Evolutionary conservation across 345 rosid species (phyloP).

Genomic region (Pistacia atlantica): DNA sequence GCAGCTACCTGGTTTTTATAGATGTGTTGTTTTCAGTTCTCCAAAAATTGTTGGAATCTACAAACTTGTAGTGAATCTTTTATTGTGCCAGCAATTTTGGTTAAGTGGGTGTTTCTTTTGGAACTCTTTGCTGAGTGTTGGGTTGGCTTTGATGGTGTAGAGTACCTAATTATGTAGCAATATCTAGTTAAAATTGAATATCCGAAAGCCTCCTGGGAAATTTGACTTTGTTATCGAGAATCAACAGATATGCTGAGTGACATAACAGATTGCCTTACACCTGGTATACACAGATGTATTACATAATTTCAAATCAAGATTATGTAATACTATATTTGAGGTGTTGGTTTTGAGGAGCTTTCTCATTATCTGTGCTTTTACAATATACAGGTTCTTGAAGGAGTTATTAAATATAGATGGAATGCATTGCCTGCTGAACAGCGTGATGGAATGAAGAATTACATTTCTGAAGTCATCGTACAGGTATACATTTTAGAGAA

Average conservation of each 20-base stretch:
- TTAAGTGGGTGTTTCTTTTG: no score
- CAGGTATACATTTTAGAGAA: conserved; percentile 50
- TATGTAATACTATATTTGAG: background rate
- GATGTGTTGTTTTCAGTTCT: no score
- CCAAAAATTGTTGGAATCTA: no score
- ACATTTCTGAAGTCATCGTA: conserved; percentile 97
- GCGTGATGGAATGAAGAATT: conserved; percentile 99
- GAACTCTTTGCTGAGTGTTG: no score
- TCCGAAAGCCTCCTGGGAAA: no score
- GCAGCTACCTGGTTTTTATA: no score
- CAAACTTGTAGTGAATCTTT: no score
- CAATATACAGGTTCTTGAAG: conserved; percentile 81
- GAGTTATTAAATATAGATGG: conserved; percentile 99
- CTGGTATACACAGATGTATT: background rate
- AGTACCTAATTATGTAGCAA: no score
- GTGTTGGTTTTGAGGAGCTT: background rate
- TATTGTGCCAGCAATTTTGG: no score
- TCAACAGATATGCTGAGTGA: background rate
- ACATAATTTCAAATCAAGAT: no score
- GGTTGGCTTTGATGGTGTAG: no score
- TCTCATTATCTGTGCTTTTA: conserved; percentile 12
- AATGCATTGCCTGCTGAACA: conserved; percentile 96
- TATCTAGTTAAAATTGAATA: no score
- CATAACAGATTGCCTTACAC: background rate
- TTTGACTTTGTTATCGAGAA: background rate